Base-by-base conservation (phyloP, 2,329 filamentous ascomycete species). In the Drechslerella dactyloides region DNA sequence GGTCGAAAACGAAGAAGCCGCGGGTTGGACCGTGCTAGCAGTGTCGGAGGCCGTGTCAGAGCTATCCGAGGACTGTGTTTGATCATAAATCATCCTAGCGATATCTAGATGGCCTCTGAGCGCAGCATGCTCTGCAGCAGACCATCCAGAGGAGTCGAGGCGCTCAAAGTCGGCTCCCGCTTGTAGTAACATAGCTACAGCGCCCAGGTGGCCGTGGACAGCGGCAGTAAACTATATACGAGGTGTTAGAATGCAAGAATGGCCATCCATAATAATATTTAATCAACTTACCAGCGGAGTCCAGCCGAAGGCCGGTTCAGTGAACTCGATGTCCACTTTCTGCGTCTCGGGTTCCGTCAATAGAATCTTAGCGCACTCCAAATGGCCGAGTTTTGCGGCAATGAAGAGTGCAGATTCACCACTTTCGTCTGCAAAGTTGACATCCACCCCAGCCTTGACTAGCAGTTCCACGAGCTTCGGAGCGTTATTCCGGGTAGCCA, bases 321-420 rank as follows among this genome's bases (percentile, higher is more conserved):
- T 81, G 37, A 96, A 81, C 76, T 96, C 89, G 0, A 92, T 82
- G 73, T 97, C 82, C 0, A 88, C 87, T 77, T 88, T 91, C 75
- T 94, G 90, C 48, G 85, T 82, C 4, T 83, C 80, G 0, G 86
- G 88, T 1, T 90, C 90, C 15, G 87, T 83, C 1, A 97, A 79
- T 21, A 99, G 82, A 21, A 91, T 87, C 68, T 84, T 86, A 13
- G 90, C 91, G 78, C 93, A 97, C 73, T 92, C 85, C 15, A 86
- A 84, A 77, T 96, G 90, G 15, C 92, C 92, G 77, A 93, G 94
- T 50, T 93, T 88, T 62, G 94, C 93, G 54, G 94, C 94, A 76
- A 97, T 85, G 78, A 97, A 94, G 42, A 99, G 82, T 1, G 93
- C 92, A 8, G 93, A 96, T 80, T 99, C 94, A 15, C 93, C 93